Base-by-base conservation (phyloP, 2,329 filamentous ascomycete genomes). In the Bipolaris bicolor region DNA sequence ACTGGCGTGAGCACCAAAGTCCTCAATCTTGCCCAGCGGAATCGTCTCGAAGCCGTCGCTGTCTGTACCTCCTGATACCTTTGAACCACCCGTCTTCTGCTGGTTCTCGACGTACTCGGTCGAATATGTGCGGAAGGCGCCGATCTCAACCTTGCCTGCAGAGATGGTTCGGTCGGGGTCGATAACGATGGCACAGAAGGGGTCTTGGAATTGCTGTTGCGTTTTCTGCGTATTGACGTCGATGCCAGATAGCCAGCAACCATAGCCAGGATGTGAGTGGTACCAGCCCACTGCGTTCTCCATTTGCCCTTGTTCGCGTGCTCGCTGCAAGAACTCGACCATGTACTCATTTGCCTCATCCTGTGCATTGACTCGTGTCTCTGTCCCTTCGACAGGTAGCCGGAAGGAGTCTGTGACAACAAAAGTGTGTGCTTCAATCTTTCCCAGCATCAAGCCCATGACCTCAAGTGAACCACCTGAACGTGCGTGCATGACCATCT, bases 401-500 rank as follows among this genome's bases (percentile, higher is more conserved):
- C 93, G 87, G 78, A 98, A 95, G 24, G 93, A 92, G 73, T 99
- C 95, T 1, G 93, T 98, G 52, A 99, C 90, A 65, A 99, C 87
- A 70, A 99, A 91, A 1, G 90, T 88, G 69, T 96, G 89, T 40
- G 88, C 87, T 64, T 91, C 86, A 48, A 97, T 89, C 77, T 96
- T 97, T 61, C 95, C 95, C 74, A 96, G 90, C 95, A 99, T 99
- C 68, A 99, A 78, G 55, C 95, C 95, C 95, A 99, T 99, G 69
- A 99, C 86, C 81, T 99, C 95, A 64, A 98, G 85, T 26, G 86
- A 87, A 55, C 95, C 94, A 64, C 95, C 95, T 0, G 92, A 93
- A n/a, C 95, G 90, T 9, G 95, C 95, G 76, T 99, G 95, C 91
- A 97, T 98, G 63, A 96, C 92, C 95, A 99, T 99, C 81, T 99